Evolutionary conservation across 2,329 filamentous ascomycete species (phyloP).

Genomic region (Apiospora marii): DNA sequence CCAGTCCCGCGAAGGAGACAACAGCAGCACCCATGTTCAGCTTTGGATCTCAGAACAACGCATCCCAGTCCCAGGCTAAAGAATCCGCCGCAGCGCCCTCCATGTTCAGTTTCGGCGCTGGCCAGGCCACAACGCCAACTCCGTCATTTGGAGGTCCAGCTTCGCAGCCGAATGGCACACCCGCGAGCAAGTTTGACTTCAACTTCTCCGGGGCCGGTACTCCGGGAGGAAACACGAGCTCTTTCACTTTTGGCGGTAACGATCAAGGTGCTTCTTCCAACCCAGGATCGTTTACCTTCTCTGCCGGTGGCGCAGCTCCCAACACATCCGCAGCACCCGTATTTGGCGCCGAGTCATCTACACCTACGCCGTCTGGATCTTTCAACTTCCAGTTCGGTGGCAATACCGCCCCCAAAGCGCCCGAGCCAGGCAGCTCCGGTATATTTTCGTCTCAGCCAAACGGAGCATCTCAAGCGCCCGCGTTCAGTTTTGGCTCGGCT

Average conservation of each 20-base stretch:
- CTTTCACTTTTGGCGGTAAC: slow-evolving; percentile 37
- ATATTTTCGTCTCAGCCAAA: slow-evolving; percentile 39
- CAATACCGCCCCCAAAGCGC: slow-evolving; percentile 37
- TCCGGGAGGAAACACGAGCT: slow-evolving; percentile 27
- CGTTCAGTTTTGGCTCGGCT: slow-evolving; percentile 49
- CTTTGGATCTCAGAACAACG: slow-evolving; percentile 18
- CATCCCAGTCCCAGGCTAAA: slow-evolving; percentile 32
- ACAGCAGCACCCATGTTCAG: slow-evolving; percentile 24
- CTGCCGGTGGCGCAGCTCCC: slow-evolving; percentile 39
- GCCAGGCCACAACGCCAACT: slow-evolving; percentile 30
- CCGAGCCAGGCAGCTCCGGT: slow-evolving; percentile 30
- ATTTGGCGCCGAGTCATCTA: slow-evolving; percentile 33
- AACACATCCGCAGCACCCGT: slow-evolving; percentile 29
- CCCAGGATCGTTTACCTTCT: slow-evolving; percentile 49
- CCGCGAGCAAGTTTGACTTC: slow-evolving; percentile 32
- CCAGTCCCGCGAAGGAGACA: slow-evolving; percentile 45
- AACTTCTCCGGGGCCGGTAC: slow-evolving; percentile 39
- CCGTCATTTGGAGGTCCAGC: slow-evolving; percentile 25
- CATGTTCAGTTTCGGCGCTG: slow-evolving; percentile 46
- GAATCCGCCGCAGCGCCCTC: slow-evolving; percentile 36
- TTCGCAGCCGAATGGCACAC: slow-evolving; percentile 29
- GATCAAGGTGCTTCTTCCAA: slow-evolving; percentile 32
- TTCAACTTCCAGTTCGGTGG: slow-evolving; percentile 39
- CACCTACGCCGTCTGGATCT: slow-evolving; percentile 35
- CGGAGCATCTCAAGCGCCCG: slow-evolving; percentile 37